Base-by-base conservation (phyloP, 306 rosid species). In the Glycine tomentella region DNA sequence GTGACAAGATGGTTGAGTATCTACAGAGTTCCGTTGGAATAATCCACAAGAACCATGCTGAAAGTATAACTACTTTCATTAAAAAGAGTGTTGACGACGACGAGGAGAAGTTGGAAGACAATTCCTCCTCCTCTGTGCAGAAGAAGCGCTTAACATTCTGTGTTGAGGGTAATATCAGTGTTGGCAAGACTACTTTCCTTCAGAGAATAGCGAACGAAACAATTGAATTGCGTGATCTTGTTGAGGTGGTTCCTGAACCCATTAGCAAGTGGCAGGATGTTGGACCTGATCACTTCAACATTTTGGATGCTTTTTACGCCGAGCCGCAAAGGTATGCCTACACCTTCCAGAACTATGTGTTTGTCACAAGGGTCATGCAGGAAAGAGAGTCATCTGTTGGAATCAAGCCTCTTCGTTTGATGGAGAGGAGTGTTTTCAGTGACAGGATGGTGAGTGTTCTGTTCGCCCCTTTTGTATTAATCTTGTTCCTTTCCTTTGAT, bases 401-500 rank as follows among this genome's bases (percentile, higher is more conserved):
- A 76, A 85, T 95, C 74, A 95, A 93, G 92, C 99, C 99, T 79
- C 98, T 95, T 76, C 88, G 99, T 53, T 81, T 95, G 91, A 93
- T 93, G 99, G 98, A 95, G 87, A 90, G 97, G 94, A 95, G 99
- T 33, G 98, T 95, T 84, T 95, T 95, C 87, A 95, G 99, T 82
- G 99, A 95, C 89, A 84, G 98, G 78, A 95, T 95, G 98, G 98
- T 95, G 78, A 88, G 91, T 79, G 46, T 53, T 63, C 16, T 79
- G 46, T 53, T 63, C 16, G n/a, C 20, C 36, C 58, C n/a, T n/a
- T n/a, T n/a, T n/a, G n/a, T n/a, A 25, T 61, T 48, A 25, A 25
- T 25, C 31, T 25, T 25, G 31, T 25, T 25, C 2, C 31, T 25
- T 25, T 25, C 31, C 31, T 25, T 25, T 25, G 31, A 25, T 25